phyloP scores from a whole-genome alignment of 1,284 basidiomycete genomes.

The Malassezia sp. region DNA sequence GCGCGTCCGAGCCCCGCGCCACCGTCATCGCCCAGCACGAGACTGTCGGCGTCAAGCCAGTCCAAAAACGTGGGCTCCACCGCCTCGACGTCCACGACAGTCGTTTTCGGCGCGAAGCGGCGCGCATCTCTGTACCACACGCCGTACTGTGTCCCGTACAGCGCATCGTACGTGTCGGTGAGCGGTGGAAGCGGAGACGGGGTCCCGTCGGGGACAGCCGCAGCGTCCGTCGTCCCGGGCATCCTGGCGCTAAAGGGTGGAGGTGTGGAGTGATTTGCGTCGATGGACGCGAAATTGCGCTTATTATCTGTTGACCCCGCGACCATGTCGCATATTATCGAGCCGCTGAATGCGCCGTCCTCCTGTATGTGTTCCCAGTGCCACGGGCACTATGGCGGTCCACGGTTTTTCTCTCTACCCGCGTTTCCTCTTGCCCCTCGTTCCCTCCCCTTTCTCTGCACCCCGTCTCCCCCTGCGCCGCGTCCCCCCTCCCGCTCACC shows the following conservation, averaged over 20 bases:
- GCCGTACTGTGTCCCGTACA: slow-evolving; percentile 58
- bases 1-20: slow-evolving; percentile 52
- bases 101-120: slow-evolving; percentile 62
- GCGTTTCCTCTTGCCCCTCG: too few species aligned
- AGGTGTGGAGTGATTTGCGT: not conserved
- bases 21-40: slow-evolving; percentile 71
- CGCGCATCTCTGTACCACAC: slow-evolving; percentile 73
- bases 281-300: not conserved
- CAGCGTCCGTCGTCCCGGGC: slow-evolving; percentile 1
- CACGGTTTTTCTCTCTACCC: too few species aligned
- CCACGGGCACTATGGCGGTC: slow-evolving; percentile 47
- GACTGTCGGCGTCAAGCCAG: slow-evolving; percentile 67
- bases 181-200: slow-evolving; percentile 13
- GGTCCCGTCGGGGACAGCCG: too few species aligned
- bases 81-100: slow-evolving; percentile 57
- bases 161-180: slow-evolving; percentile 57
- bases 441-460: too few species aligned
- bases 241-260: not conserved
- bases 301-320: not conserved
- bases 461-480: too few species aligned
- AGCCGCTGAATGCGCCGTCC: slow-evolving; percentile 76
- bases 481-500: not conserved
- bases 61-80: slow-evolving; percentile 58
- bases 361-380: too few species aligned
- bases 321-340: slow-evolving; percentile 73